Evolutionary conservation across 257 asterid genomes (phyloP).

Genomic region (Haberlea rhodopensis): DNA sequence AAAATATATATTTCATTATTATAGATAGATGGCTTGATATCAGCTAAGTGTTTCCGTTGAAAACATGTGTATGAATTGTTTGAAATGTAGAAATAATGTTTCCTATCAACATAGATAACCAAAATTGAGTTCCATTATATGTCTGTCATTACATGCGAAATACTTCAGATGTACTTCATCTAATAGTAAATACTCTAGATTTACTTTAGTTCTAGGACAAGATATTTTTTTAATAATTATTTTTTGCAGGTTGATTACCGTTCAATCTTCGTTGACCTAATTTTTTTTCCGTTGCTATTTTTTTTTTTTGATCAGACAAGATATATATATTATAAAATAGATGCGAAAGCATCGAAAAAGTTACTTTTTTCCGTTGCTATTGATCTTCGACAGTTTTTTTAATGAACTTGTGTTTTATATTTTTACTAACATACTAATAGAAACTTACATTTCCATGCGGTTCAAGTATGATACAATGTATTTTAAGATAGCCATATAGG

Average conservation of each 20-base stretch:
- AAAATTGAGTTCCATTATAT: too few relatives aligned
- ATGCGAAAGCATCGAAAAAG: too few relatives aligned
- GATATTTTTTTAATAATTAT: too few relatives aligned
- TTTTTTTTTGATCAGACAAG: too few relatives aligned
- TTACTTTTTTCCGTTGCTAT: too few relatives aligned
- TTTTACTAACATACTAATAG: neutral
- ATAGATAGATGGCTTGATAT: neutral
- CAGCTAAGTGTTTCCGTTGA: neutral
- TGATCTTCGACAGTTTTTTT: too few relatives aligned
- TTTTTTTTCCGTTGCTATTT: too few relatives aligned
- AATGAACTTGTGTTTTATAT: neutral
- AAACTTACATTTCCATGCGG: neutral
- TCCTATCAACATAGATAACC: neutral
- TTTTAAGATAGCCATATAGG: neutral
- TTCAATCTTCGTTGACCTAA: neutral
- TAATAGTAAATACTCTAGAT: too few relatives aligned
- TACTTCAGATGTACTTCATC: neutral
- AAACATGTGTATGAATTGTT: neutral
- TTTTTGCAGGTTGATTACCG: neutral
- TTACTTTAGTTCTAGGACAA: neutral
- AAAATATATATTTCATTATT: neutral
- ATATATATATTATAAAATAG: too few relatives aligned
- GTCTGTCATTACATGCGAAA: neutral
- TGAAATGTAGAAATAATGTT: neutral
- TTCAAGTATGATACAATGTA: neutral